These are phyloP conservation scores for Coemansia sp. DNA, from an alignment of 192 early-diverging fungal genomes.

Conservation along the genomic window DNA sequence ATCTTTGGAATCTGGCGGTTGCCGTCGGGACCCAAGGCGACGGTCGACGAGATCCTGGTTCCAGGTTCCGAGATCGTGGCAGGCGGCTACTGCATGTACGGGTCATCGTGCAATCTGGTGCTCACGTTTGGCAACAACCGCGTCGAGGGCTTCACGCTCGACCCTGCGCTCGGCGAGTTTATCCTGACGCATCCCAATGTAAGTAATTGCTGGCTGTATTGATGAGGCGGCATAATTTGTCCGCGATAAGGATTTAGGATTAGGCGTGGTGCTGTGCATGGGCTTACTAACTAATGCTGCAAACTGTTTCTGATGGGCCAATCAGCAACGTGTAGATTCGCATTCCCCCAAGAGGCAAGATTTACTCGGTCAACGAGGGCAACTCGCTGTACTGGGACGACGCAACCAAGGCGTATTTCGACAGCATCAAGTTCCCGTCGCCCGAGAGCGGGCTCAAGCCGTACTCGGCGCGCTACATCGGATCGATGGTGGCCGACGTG, in stretches of 20 bases:
- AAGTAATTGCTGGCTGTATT: neutral
- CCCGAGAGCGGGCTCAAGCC: conserved; percentile 70
- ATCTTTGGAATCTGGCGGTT: conserved; percentile 98
- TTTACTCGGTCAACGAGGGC: conserved; percentile 98
- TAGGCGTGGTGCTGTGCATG: no score
- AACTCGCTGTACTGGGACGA: conserved; percentile 89
- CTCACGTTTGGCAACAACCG: conserved; percentile 71
- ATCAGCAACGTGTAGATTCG: conserved; percentile 44
- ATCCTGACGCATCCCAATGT: conserved; percentile 91
- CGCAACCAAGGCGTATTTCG: conserved; percentile 84
- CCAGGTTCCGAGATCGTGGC: conserved; percentile 90
- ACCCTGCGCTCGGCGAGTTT: conserved; percentile 96
- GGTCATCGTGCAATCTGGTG: conserved; percentile 79
- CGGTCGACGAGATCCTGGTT: conserved; percentile 75
- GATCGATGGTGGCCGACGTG: conserved; percentile 98
- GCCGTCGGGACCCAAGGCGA: conserved; percentile 50
- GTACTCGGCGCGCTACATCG: conserved; percentile 94
- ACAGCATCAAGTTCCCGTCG: conserved; percentile 81
- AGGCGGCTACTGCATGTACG: conserved; percentile 98
- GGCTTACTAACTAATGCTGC: no score
- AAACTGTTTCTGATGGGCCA: no score
- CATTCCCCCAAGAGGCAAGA: conserved; percentile 81
- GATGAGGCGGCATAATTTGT: neutral
- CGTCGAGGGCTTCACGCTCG: conserved; percentile 96
- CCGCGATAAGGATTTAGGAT: neutral